Conservation (phyloP, 108 stramenopile genomes). For the Conticribra weissflogii region DNA sequence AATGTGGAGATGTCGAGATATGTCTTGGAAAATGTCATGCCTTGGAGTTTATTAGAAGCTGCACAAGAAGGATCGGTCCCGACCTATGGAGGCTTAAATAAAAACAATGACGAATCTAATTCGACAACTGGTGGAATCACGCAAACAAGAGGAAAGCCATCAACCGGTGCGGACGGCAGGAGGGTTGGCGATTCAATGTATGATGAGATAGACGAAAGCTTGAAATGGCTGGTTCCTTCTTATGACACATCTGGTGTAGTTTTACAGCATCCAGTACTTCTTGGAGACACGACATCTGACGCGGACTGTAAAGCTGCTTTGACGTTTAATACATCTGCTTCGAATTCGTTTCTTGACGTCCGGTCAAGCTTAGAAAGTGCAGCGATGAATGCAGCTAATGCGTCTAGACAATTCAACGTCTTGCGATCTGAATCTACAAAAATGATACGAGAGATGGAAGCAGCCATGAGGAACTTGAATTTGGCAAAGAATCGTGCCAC, state of each 20-base stretch:
- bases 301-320: background rate
- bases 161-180: slow-evolving; percentile 10
- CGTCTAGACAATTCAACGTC: slow-evolving; percentile 16
- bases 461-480: background rate
- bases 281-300: background rate
- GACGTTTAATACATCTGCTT: background rate
- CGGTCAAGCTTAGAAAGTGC: background rate
- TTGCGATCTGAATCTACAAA: slow-evolving; percentile 9
- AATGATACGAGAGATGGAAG: slow-evolving; percentile 8
- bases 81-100: too few relatives aligned
- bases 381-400: slow-evolving; percentile 9
- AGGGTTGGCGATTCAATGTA: slow-evolving; percentile 20
- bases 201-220: background rate
- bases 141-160: background rate
- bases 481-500: slow-evolving; percentile 3
- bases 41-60: slow-evolving; percentile 39
- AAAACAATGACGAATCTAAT: background rate
- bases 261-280: slow-evolving; percentile 10
- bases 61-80: slow-evolving; percentile 42
- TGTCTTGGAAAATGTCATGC: slow-evolving; percentile 16
- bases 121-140: background rate
- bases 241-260: slow-evolving; percentile 18
- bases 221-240: slow-evolving; percentile 13
- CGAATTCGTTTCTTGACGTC: background rate
- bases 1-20: slow-evolving; percentile 11